Evolutionary conservation across 805 yeast genomes (phyloP).

Genomic region (Teunomyces panamensis): DNA sequence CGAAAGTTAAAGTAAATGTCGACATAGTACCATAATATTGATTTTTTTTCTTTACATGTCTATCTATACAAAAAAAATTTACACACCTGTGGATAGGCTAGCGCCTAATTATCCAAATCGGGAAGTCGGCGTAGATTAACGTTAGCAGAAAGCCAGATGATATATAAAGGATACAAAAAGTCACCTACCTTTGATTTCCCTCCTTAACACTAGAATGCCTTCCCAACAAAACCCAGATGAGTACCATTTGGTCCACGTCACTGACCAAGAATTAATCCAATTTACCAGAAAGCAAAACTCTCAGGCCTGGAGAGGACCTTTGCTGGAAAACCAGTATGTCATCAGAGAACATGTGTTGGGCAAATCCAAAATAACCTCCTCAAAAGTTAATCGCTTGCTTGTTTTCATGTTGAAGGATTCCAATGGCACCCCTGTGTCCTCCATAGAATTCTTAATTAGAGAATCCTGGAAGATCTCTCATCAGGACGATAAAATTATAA

Average conservation of each 20-base stretch:
- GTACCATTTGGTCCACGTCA: slow-evolving; percentile 15
- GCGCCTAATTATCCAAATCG: slow-evolving; percentile 3
- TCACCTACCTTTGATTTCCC: not conserved
- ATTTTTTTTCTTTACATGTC: not conserved
- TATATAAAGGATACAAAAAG: not conserved
- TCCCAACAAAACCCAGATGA: slow-evolving; percentile 2
- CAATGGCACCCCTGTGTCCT: slow-evolving; percentile 21
- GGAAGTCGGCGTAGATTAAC: slow-evolving; percentile 3
- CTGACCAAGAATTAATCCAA: slow-evolving; percentile 23
- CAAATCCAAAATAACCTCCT: slow-evolving; percentile 18
- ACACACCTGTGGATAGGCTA: not conserved
- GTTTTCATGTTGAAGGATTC: slow-evolving; percentile 25
- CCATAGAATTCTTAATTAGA: slow-evolving; percentile 35
- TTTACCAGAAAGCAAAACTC: slow-evolving; percentile 36
- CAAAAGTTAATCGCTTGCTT: slow-evolving; percentile 14
- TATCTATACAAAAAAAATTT: not conserved
- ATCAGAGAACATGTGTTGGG: slow-evolving; percentile 31
- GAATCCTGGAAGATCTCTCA: slow-evolving; percentile 23
- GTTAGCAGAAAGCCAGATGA: not conserved
- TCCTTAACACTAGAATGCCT: not conserved
- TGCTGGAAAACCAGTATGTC: slow-evolving; percentile 32
- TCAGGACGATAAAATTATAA: slow-evolving; percentile 13
- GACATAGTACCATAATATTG: not conserved
- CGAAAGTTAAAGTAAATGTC: too few relatives aligned
- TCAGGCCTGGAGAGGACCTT: slow-evolving; percentile 35